Conservation (phyloP, 805 yeast genomes). For the Ogataea angusta region DNA sequence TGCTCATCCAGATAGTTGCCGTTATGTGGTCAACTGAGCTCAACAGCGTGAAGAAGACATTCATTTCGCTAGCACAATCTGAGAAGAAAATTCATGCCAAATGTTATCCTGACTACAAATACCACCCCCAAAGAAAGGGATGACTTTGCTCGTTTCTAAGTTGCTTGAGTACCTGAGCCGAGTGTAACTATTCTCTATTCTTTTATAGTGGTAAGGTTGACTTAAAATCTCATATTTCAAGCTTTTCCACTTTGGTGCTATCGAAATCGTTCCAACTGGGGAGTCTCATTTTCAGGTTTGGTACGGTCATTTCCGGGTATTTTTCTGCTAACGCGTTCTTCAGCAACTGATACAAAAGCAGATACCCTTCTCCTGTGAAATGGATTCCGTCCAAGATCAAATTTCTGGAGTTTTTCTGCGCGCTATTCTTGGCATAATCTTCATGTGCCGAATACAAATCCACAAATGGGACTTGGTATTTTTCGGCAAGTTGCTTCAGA, state of each 20-base stretch:
- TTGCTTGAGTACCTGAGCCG: not conserved
- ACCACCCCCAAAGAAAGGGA: slow-evolving; percentile 36
- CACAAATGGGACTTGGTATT: slow-evolving; percentile 51
- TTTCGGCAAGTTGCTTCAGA: slow-evolving; percentile 43
- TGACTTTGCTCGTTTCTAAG: not conserved
- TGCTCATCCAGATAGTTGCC: slow-evolving; percentile 41
- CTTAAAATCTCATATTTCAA: slow-evolving; percentile 4
- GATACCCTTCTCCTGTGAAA: slow-evolving; percentile 38
- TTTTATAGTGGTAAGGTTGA: not conserved
- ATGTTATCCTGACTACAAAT: slow-evolving; percentile 44
- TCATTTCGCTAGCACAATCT: slow-evolving; percentile 36
- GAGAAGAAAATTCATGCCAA: slow-evolving; percentile 41
- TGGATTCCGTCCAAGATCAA: slow-evolving; percentile 45
- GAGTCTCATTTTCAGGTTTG: slow-evolving; percentile 16
- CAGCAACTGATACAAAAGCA: slow-evolving; percentile 35
- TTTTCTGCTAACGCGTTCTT: slow-evolving; percentile 26
- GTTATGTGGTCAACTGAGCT: slow-evolving; percentile 45
- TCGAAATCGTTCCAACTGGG: slow-evolving; percentile 24
- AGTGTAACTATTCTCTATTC: not conserved
- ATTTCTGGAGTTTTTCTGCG: slow-evolving; percentile 16
- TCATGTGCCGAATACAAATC: slow-evolving; percentile 49
- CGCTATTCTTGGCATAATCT: slow-evolving; percentile 12
- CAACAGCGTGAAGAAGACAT: slow-evolving; percentile 34
- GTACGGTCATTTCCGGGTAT: slow-evolving; percentile 35
- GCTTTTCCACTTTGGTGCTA: slow-evolving; percentile 8